Evolutionary conservation across 1,284 basidiomycete species (phyloP), one percentile per base, ranked within the genome.

Genomic region (Microbotryum silenes-acaulis): DNA sequence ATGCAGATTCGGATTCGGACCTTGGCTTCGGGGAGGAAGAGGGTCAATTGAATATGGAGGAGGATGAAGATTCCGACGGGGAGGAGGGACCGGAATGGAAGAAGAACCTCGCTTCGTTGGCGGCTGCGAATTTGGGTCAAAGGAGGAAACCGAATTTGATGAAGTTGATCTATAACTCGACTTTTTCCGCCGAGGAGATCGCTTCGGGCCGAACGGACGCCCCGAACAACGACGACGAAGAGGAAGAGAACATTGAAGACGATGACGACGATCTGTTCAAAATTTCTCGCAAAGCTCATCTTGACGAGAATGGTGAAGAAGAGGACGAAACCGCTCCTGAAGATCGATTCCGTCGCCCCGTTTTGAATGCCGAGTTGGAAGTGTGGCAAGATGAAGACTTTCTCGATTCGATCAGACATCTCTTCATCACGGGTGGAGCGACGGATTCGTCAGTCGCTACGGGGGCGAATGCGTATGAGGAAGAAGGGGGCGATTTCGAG

Each of bases 381-480:
- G 81, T 82, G 68, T 98, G 93, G 93, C 83, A 86, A 56, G 83
- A 89, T 66, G 89, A 94, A 67, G 84, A 82, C 18, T 79, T 88
- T 72, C 80, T 98, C 33, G 88, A 97, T 57, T 87, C 89, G 1
- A 85, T 99, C 70, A 84, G 90, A 14, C 78, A 83, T 61, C 78
- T 94, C 58, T 98, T 99, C 78, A 96, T 99, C 75, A 97, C 93
- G 0, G 91, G 90, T 2, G 76, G 74, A 20, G 71, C 59, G 23
- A 74, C 72, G 16, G 72, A 71, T n/a, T 45, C 23, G 49, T 33
- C 48, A 45, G 57, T 33, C 29, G 44, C 53, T 47, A 59, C 54
- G n/a, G 71, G 69, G 1, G 69, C 69, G 4, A 75, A 62, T 20
- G 74, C 56, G 29, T 80, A 79, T 20, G 75, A 79, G 51, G 80